Evolutionary conservation across 2,329 filamentous ascomycete species (phyloP).

Genomic region (Basipetospora chlamydospora): DNA sequence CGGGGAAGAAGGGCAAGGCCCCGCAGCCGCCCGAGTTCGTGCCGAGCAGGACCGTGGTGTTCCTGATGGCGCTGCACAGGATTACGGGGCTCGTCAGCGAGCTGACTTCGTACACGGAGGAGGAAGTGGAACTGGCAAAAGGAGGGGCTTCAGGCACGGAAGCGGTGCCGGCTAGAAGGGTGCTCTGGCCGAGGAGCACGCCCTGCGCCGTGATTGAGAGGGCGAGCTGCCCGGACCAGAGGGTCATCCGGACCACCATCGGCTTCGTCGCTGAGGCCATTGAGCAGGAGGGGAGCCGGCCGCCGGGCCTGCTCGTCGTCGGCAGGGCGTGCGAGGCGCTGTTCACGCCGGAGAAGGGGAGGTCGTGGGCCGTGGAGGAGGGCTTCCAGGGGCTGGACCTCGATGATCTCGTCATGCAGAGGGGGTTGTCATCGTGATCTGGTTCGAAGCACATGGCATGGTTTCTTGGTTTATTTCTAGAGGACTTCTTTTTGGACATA

Average conservation of each 20-base stretch:
- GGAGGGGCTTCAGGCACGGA: conserved; percentile 15
- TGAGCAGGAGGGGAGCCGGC: conserved; percentile 76
- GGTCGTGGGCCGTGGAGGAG: conserved; percentile 75
- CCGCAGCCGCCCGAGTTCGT: conserved; percentile 73
- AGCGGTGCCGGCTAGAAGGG: conserved; percentile 12
- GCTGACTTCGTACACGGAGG: conserved; percentile 36
- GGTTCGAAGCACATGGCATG: too few relatives aligned
- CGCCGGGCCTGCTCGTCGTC: conserved; percentile 77
- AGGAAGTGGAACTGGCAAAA: conserved; percentile 13
- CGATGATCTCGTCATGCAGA: conserved; percentile 13
- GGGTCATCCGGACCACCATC: conserved; percentile 79
- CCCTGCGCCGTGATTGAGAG: conserved; percentile 89
- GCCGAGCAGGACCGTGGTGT: conserved; percentile 67
- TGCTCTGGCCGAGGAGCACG: conserved; percentile 58
- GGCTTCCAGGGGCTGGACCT: conserved; percentile 63
- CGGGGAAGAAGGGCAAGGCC: conserved; percentile 73
- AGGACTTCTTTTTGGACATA: too few relatives aligned
- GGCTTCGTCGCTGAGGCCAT: conserved; percentile 67
- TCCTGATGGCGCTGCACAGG: conserved; percentile 88
- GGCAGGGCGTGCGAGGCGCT: conserved; percentile 73
- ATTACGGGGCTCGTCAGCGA: conserved; percentile 59
- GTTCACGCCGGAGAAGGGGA: conserved; percentile 37
- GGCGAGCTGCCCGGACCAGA: conserved; percentile 85
- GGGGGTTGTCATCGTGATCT: too few relatives aligned
- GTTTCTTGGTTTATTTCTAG: too few relatives aligned